Percentiles rank a stretch among this genome's conserved stretches.
These are phyloP conservation scores for Globisporangium barbulae DNA, from an alignment of 352 stramenopile genomes.

Conservation along the genomic window DNA sequence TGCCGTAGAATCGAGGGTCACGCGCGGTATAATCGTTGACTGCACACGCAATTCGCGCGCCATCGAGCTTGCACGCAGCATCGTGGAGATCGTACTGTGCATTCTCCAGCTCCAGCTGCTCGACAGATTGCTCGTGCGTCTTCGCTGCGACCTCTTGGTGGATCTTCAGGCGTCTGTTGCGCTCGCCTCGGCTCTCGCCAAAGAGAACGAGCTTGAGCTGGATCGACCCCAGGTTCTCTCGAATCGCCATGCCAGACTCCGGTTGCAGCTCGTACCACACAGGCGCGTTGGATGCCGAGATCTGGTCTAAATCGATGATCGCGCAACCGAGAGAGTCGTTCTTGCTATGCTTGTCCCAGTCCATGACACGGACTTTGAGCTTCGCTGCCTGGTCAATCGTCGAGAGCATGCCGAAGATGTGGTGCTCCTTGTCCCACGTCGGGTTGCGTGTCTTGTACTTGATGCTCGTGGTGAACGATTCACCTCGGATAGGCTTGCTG, in stretches of 20 bases:
- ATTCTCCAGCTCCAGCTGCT: slow-evolving; percentile 67
- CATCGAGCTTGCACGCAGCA: slow-evolving; percentile 65
- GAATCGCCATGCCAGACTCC: slow-evolving; percentile 40
- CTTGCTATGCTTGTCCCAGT: slow-evolving; percentile 47
- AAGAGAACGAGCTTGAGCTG: slow-evolving; percentile 51
- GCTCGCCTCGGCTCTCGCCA: slow-evolving; percentile 59
- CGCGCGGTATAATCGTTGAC: slow-evolving; percentile 57
- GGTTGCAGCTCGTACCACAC: slow-evolving; percentile 49
- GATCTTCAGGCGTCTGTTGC: slow-evolving; percentile 44
- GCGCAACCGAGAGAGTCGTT: slow-evolving; percentile 56
- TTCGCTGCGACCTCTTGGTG: slow-evolving; percentile 53
- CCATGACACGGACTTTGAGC: slow-evolving; percentile 49
- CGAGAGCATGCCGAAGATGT: slow-evolving; percentile 58
- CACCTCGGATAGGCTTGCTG: slow-evolving; percentile 41
- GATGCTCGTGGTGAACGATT: slow-evolving; percentile 42
- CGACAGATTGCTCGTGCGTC: slow-evolving; percentile 51
- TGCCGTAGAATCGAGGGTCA: slow-evolving; percentile 72
- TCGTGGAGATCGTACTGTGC: slow-evolving; percentile 60
- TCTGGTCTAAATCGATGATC: slow-evolving; percentile 39
- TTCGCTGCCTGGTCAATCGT: slow-evolving; percentile 54
- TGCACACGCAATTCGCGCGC: slow-evolving; percentile 58
- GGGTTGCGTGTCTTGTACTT: slow-evolving; percentile 61
- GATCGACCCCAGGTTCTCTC: slow-evolving; percentile 47
- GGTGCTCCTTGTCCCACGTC: slow-evolving; percentile 55
- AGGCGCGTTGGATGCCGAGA: slow-evolving; percentile 45